Evolutionary conservation across 169 alveolate species (phyloP), one percentile per base, ranked within the genome.

Genomic region (Eimeria tenella): DNA sequence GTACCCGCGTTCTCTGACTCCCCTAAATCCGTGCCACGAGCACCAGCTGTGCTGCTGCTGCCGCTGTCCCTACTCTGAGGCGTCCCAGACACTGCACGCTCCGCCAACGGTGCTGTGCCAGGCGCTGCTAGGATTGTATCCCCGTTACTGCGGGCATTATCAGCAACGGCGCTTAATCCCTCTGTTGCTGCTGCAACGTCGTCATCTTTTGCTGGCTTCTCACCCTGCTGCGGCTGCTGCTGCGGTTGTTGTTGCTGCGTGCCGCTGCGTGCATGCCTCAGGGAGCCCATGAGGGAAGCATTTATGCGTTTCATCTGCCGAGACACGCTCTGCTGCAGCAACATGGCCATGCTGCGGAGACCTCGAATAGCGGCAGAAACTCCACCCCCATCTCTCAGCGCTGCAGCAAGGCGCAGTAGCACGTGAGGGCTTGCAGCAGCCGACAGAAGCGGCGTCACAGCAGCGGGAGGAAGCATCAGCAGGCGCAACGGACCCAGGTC

Each of bases 381-480:
- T 42, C 60, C 83, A 50, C 83, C 56, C 52, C 21, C 58, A 21
- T 13, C 17, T 25, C 60, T 42, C 58, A 42, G 19, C 25, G 83
- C 83, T 10, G 58, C 50, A n/a, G 56, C 83, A 73, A 42, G 21
- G 13, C 58, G 6, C 9, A 17, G 83, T 9, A 25, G 52, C 17
- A 11, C 50, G 6, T 17, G 52, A 8, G 21, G 56, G 21, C 21
- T 21, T 8, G 50, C 79, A 9, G 79, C 79, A 11, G 79, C 79
- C 13, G 79, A 15, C 11, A n/a, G 50, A 23, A n/a, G 79, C 11
- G 50, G 79, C 6, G 79, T 68, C n/a, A 90, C 90, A 31, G 83
- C 81, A 15, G 68, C 15, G 56, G 94, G 94, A 13, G 94, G 94
- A 25, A 90, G 90, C 56, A 90, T 31, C 63, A 90, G 65, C 68